Conservation (phyloP, 1,284 basidiomycete genomes). For the Cystobasidium sp. region DNA sequence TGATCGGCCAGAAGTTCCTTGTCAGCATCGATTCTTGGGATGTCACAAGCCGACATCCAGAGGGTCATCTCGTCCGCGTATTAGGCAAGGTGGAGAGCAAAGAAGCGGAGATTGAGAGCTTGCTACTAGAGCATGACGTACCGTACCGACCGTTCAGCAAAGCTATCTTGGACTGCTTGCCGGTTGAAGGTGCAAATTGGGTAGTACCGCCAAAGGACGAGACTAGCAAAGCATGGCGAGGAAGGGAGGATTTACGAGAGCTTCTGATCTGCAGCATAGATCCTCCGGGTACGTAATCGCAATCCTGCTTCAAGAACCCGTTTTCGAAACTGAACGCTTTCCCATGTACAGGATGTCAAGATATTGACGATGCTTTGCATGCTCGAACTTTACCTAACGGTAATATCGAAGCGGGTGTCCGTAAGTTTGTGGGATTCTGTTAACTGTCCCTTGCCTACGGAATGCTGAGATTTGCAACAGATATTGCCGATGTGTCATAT, state of each 20-base stretch:
- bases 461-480: conserved; percentile 58
- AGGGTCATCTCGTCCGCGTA: conserved; percentile 94
- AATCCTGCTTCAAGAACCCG: not conserved
- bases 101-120: conserved; percentile 93
- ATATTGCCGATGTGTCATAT: conserved; percentile 98
- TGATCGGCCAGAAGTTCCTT: conserved; percentile 92
- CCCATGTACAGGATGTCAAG: conserved; percentile 75
- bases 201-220: conserved; percentile 79
- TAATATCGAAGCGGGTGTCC: conserved; percentile 96
- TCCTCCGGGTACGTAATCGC: conserved; percentile 71
- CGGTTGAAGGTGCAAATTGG: conserved; percentile 88
- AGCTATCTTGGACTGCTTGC: conserved; percentile 90
- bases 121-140: conserved; percentile 93
- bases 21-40: conserved; percentile 95
- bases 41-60: conserved; percentile 83
- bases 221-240: conserved; percentile 71
- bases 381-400: conserved; percentile 86
- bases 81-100: conserved; percentile 91
- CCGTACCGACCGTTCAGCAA: conserved; percentile 96
- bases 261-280: conserved; percentile 95
- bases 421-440: conserved; percentile 64
- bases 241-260: conserved; percentile 84
- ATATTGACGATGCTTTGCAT: conserved; percentile 99
- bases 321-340: not conserved
- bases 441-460: not conserved